These are phyloP conservation scores for Elongisporangium undulatum DNA, from an alignment of 352 stramenopile genomes.

Conservation along the genomic window DNA sequence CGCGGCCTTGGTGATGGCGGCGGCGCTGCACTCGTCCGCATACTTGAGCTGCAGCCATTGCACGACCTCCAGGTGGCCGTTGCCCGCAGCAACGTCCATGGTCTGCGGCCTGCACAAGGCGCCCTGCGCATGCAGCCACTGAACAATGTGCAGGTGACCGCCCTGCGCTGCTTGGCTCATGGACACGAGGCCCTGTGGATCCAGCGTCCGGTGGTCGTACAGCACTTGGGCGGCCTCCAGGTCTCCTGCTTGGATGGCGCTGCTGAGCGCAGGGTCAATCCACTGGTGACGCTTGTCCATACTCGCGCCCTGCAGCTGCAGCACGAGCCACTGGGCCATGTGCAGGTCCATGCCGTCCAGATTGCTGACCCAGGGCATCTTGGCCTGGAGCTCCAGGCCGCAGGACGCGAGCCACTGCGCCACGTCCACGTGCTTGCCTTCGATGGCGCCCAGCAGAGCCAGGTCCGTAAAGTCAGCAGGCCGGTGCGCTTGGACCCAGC, in stretches of 20 bases:
- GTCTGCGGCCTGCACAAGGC: neutral
- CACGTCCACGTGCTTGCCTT: neutral
- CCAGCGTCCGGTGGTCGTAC: neutral
- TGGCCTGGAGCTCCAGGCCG: neutral
- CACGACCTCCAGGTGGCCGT: conserved; percentile 1
- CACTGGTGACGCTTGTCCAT: neutral
- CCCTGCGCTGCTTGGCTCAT: conserved; percentile 64
- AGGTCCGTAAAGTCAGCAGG: neutral
- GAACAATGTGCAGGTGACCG: conserved; percentile 51
- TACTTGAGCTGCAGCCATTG: conserved; percentile 3
- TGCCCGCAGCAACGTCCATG: neutral
- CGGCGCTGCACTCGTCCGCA: neutral
- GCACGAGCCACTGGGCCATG: neutral
- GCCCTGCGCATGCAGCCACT: neutral
- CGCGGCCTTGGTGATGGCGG: neutral
- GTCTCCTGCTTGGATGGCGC: neutral
- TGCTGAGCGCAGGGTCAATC: neutral
- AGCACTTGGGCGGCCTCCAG: neutral
- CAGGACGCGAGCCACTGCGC: neutral
- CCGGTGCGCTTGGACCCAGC: neutral
- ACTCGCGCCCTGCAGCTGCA: neutral
- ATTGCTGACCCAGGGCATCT: neutral
- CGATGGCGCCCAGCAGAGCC: neutral
- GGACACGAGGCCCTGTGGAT: conserved; percentile 1
- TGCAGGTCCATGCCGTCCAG: neutral